Evolutionary conservation across 2,329 filamentous ascomycete genomes (phyloP).

Genomic region (Cordyceps tenuipes): DNA sequence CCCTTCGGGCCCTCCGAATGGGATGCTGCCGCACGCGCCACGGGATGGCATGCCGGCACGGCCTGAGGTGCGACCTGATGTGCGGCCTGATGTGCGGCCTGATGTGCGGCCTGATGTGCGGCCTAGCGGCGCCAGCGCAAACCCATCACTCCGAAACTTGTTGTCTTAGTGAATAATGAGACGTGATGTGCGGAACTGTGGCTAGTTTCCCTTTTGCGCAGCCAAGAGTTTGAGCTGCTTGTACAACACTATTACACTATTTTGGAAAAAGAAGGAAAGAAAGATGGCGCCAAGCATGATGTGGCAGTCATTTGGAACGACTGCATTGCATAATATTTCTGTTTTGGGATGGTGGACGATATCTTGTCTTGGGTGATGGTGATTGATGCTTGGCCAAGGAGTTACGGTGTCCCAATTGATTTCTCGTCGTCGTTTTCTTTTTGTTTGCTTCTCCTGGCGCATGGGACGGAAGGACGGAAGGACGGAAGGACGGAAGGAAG

Average conservation of each 20-base stretch:
- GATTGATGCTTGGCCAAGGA: background rate
- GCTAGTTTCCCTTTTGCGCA: background rate
- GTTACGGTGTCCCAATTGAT: background rate
- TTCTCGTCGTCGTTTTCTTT: background rate
- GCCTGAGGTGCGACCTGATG: slow-evolving; percentile 23
- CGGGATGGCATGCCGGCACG: slow-evolving; percentile 26
- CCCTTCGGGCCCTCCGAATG: slow-evolving; percentile 31
- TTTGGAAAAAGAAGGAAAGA: background rate
- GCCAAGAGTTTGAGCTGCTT: background rate
- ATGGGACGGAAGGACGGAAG: no score
- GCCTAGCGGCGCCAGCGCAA: slow-evolving; percentile 64
- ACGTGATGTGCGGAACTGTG: background rate
- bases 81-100: slow-evolving; percentile 24
- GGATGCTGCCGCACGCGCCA: slow-evolving; percentile 21
- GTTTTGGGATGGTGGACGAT: background rate
- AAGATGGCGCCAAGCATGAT: no score
- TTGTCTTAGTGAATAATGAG: slow-evolving; percentile 42
- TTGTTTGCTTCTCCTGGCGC: background rate
- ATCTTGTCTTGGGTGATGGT: no score
- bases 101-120: slow-evolving; percentile 29
- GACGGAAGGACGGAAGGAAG: no score
- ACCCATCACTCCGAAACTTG: slow-evolving; percentile 66
- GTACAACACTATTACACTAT: background rate
- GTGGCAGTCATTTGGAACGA: background rate
- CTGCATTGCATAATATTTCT: background rate